phyloP scores from a whole-genome alignment of 2,329 filamentous ascomycete genomes.

The Arthroderma sp. region DNA sequence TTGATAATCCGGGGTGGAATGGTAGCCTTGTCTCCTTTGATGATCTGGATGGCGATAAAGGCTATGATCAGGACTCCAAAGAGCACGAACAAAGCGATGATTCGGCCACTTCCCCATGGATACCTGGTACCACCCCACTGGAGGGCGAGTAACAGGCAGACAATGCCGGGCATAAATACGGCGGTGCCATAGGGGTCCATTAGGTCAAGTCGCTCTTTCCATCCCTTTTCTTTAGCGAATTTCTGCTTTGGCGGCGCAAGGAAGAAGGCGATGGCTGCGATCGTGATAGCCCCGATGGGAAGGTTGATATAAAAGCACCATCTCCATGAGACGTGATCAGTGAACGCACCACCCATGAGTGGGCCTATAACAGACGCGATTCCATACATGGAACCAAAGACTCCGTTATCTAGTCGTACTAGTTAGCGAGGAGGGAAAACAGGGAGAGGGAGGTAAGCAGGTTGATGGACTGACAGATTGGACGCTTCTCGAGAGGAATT shows the following conservation, averaged over 20 bases:
- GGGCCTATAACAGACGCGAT: conserved; percentile 10
- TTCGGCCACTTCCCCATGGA: conserved; percentile 30
- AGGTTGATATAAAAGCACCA: conserved; percentile 34
- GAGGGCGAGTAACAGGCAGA: conserved; percentile 37
- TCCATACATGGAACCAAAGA: conserved; percentile 11
- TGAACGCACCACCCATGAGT: conserved; percentile 30
- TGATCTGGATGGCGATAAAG: conserved; percentile 25
- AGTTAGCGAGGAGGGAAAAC: conserved; percentile 25
- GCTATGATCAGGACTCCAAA: conserved; percentile 37
- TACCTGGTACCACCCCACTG: conserved; percentile 35
- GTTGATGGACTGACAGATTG: conserved; percentile 7
- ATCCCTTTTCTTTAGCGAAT: conserved; percentile 12
- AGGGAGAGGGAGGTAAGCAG: conserved; percentile 23
- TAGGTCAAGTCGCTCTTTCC: conserved; percentile 16
- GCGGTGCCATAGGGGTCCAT: conserved; percentile 32
- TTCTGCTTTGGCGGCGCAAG: conserved; percentile 18
- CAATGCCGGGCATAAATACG: conserved; percentile 32
- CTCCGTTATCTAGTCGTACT: conserved; percentile 6
- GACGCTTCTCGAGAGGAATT: conserved; percentile 9
- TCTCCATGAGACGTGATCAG: conserved; percentile 29
- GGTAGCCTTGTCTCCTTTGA: conserved; percentile 15
- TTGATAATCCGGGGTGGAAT: conserved; percentile 18
- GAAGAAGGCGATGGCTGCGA: conserved; percentile 21
- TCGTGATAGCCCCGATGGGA: conserved; percentile 15
- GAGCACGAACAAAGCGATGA: conserved; percentile 38